phyloP scores from a whole-genome alignment of 805 yeast genomes.

The Allodekkera sacchari region DNA sequence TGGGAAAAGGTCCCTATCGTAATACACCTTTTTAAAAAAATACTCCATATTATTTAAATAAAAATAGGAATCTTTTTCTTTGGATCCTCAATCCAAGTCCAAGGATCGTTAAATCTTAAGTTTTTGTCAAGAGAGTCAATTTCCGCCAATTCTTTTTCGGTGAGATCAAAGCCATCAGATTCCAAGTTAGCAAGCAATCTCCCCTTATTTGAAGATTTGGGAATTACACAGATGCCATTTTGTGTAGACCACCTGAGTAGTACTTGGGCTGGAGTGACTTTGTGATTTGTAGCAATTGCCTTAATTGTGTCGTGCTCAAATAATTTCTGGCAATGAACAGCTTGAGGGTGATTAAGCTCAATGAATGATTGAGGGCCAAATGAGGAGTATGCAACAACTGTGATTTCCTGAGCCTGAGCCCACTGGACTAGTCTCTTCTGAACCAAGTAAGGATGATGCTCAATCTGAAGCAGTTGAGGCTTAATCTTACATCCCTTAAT shows the following conservation, averaged over 20 bases:
- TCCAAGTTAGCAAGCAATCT: slow-evolving; percentile 55
- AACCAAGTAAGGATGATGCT: slow-evolving; percentile 85
- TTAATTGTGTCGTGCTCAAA: slow-evolving; percentile 48
- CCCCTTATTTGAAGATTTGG: slow-evolving; percentile 64
- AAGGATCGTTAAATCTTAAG: slow-evolving; percentile 80
- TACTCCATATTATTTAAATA: slow-evolving; percentile 11
- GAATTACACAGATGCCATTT: slow-evolving; percentile 67
- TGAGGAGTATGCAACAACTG: slow-evolving; percentile 73
- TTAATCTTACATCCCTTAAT: slow-evolving; percentile 58
- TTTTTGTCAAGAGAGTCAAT: slow-evolving; percentile 57
- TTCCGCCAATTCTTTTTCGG: slow-evolving; percentile 40
- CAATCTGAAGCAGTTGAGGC: slow-evolving; percentile 80
- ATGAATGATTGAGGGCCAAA: slow-evolving; percentile 79
- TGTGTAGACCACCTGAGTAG: slow-evolving; percentile 81
- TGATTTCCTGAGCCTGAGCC: slow-evolving; percentile 48
- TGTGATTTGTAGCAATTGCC: slow-evolving; percentile 46
- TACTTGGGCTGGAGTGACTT: slow-evolving; percentile 59
- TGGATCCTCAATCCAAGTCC: slow-evolving; percentile 27
- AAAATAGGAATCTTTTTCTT: slow-evolving; percentile 27
- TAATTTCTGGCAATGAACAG: slow-evolving; percentile 42
- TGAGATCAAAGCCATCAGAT: slow-evolving; percentile 43
- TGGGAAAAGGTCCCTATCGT: too few relatives aligned
- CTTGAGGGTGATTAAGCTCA: slow-evolving; percentile 50
- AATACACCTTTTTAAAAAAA: too few relatives aligned
- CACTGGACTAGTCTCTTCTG: slow-evolving; percentile 57